Base-by-base conservation (phyloP, 148 eudicot genomes). In the Cornus controversa region DNA sequence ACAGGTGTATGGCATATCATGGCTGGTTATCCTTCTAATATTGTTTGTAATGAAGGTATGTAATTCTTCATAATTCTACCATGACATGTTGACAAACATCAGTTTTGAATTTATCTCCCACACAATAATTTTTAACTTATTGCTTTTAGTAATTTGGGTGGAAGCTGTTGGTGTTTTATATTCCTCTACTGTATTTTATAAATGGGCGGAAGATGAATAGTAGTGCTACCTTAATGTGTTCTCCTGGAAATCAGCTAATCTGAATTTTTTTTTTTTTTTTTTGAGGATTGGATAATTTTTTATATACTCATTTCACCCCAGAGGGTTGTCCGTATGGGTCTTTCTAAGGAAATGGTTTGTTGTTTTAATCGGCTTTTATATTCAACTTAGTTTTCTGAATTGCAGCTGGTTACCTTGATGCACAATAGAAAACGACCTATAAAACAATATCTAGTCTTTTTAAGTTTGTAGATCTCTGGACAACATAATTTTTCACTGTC, bases 1-100 rank as follows among this genome's bases (percentile, higher is more conserved):
- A 66, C 99, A 96, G 99, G 99, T 96, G 24, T 96, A 96, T 85
- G 99, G 97, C 9, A 79, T 90, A 69, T 96, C 99, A 54, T 96
- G 99, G 99, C 80, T 93, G 85, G 99, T 96, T 74, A 96, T 96
- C 67, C 45, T 92, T 68, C 77, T 90, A 62, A 77, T 92, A 70
- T 78, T 93, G 77, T 90, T 90, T 69, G 94, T 93, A 74, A 89
- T 96, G 99, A 96, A 96, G 94, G 99, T 96, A 60, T 81, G 91
- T 54, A 23, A 37, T 65, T 50, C 20, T n/a, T 66, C 26, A 18
- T 16, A 28, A 14, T 50, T 74, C 58, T 24, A 42, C 22, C 58
- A 20, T 54, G 63, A 25, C 64, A 13, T 63, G 15, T 74, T 22
- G 37, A 23, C 10, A 64, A 62, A 15, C 34, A 24, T 63, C 8